Base-by-base conservation (phyloP, 176 grass and related monocot genomes). In the Bonia amplexicaulis region DNA sequence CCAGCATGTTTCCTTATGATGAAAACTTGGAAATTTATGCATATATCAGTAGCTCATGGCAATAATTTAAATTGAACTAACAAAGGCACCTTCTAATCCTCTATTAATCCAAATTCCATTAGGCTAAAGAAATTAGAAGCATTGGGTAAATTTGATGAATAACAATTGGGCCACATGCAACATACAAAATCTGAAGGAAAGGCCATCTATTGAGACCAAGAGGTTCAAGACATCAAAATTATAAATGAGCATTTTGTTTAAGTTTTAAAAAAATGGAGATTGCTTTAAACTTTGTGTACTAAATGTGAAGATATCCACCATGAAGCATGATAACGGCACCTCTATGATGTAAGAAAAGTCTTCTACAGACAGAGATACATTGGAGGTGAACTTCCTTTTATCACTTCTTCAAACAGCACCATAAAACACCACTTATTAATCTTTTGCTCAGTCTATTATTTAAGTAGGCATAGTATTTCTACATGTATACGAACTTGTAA, bases 31-130 rank as follows among this genome's bases (percentile, higher is more conserved):
- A 82, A 61, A 73, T 6, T 44, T 57, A 65, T 73, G 66, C 62
- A 75, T 46, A 87, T 45, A 20, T 74, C 51, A 74, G 46, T 31
- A 80, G 44, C 49, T 40, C 64, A 0, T 51, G 31, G 81, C 22
- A 48, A 14, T 74, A 63, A 52, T 84, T 75, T 64, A 48, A 33
- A 75, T 40, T 53, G 19, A 63, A 74, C 80, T 62, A 57, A 84
- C 31, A 42, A 66, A 6, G 1, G 29, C 9, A 41, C 60, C 47
- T 23, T 73, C 20, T 83, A 51, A 12, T 53, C 53, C 23, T 44
- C 15, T 26, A 59, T 69, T 39, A 27, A 63, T 53, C 20, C 31
- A 75, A 53, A 63, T 20, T 65, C 79, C 33, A 42, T 52, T 77
- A 85, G 57, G 51, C 41, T 74, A 84, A 42, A 52, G 31, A 9